Evolutionary conservation across 352 stramenopile species (phyloP), one percentile per base, ranked within the genome.

Genomic region (Peronospora tabacina): DNA sequence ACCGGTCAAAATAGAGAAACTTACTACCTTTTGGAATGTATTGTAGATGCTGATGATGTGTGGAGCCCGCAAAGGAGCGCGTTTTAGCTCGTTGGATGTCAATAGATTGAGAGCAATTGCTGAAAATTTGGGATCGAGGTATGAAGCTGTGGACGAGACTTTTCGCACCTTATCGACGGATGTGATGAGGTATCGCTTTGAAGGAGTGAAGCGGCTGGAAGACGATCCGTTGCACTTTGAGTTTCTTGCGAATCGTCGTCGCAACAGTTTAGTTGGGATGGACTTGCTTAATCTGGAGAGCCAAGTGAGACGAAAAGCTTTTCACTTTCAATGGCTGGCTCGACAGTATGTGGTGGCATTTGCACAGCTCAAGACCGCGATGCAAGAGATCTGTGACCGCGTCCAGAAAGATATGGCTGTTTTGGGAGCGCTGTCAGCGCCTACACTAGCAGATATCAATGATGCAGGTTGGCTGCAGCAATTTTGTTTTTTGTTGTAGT

Each of bases 41-140:
- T 35, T n/a, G 13, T 48, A 92, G 82, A 72, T 92, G 44, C 34
- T 92, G 13, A 65, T 90, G 28, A 68, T 82, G 28, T 90, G 75
- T 55, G 77, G 81, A 0, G 82, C 77, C 24, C 66, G 78, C 5
- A 88, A 88, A 55, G 82, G 82, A 26, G 87, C 85, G 16, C 77
- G 82, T 15, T 93, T 90, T 55, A 81, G 68, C 32, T 89, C 77
- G 19, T 46, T 59, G 16, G 72, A 93, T 46, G 88, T 93, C 35
- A 75, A 77, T 16, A 46, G 58, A n/a, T 43, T 93, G 12, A 65
- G 64, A 8, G 33, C 59, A 16, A 68, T 79, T 38, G 71, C 75
- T 2, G 70, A 83, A 40, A 52, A 70, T 16, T 55, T 90, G 33
- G 60, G 63, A n/a, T 28, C 50, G 1, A 61, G 72, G 28, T 93